phyloP scores from a whole-genome alignment of 495 filamentous ascomycete species.

The Daldinia bambusicola region DNA sequence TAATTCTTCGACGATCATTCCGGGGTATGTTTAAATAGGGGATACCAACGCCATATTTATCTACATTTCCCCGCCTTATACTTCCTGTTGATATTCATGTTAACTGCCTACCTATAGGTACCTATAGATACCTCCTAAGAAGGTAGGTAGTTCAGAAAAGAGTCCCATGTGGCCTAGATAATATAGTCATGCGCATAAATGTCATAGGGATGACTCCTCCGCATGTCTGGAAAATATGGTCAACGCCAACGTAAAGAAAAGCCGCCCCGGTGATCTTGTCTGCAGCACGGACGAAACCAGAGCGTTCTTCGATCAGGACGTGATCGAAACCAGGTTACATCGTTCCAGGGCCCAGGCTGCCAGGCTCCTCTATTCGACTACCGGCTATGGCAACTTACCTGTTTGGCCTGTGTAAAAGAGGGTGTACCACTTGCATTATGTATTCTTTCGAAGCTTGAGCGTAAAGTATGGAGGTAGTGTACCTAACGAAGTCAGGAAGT shows the following conservation, averaged over 20 bases:
- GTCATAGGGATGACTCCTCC: constrained; percentile 18
- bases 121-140: too few relatives aligned
- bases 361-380: too few relatives aligned
- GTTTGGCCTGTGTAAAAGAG: too few relatives aligned
- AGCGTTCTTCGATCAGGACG: background rate
- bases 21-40: constrained; percentile 5
- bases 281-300: constrained; percentile 4
- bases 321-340: constrained; percentile 32
- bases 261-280: constrained; percentile 8
- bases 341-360: too few relatives aligned
- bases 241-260: too few relatives aligned
- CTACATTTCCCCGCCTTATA: constrained; percentile 7
- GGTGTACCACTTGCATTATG: too few relatives aligned
- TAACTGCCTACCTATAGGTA: background rate
- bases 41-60: constrained; percentile 29
- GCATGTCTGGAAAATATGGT: constrained; percentile 18
- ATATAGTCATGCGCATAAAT: constrained; percentile 25
- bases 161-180: constrained; percentile 20
- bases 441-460: too few relatives aligned
- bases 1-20: constrained; percentile 3
- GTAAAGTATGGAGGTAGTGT: too few relatives aligned
- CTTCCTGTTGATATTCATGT: background rate
- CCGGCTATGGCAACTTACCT: too few relatives aligned
- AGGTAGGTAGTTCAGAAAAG: constrained; percentile 2
- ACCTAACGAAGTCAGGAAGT: too few relatives aligned